Base-by-base conservation (phyloP, 192 early-diverging fungal genomes). In the Coemansia sp. region DNA sequence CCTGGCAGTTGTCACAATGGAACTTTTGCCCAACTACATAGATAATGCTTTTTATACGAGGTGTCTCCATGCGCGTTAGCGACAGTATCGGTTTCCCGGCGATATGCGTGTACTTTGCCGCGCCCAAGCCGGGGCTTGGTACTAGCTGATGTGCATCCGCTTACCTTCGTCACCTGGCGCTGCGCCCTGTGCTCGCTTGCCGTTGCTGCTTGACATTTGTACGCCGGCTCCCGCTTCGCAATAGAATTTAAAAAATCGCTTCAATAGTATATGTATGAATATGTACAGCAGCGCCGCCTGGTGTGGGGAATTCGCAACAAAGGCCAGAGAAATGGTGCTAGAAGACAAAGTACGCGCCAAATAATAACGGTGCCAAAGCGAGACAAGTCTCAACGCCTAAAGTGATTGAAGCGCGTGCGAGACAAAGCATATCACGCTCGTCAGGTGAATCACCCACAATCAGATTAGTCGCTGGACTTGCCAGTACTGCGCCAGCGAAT, bases 1-100 rank as follows among this genome's bases (percentile, higher is more conserved):
- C 89, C 47, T 87, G 87, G 84, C 98, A 99, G 29, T 84, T 84
- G 79, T 98, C 95, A 85, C 98, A 99, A 32, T 78, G 76, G 25
- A 75, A 83, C 68, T 75, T 83, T 78, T 83, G 81, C 31, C 72
- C 73, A 17, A 78, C 81, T 83, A 72, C 32, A 45, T 32, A 11
- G 20, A 40, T 36, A 53, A 7, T 35, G 7, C 32, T 7, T 35
- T 51, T 35, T n/a, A 35, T n/a, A n/a, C 27, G 31, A 24, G 20
- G 32, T 0, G 32, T 12, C 35, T 24, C 19, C 17, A 46, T 17
- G 29, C 49, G 49, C 49, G 49, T 53, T 53, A 53, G 27, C 15
- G 6, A 53, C 49, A 31, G 29, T 53, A 27, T 14, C 49, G 17
- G 29, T n/a, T n/a, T n/a, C n/a, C n/a, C n/a, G n/a, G n/a, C n/a